Conservation (phyloP, 495 filamentous ascomycete species). For the Penicillium angulare region DNA sequence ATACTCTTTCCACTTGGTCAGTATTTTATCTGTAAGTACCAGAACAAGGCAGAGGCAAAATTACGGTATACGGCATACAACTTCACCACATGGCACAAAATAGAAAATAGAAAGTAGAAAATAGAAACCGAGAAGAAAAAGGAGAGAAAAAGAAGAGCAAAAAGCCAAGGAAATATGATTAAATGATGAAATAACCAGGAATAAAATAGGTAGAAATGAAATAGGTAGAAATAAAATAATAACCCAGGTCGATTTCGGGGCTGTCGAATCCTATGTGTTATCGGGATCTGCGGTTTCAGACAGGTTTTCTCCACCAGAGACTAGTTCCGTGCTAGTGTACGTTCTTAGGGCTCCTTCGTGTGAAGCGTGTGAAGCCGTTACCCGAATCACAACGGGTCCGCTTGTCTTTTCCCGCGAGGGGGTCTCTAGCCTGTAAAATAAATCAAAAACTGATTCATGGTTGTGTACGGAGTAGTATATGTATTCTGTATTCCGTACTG, state of each 20-base stretch:
- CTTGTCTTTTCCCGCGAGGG: conserved; percentile 1
- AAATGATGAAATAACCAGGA: background rate
- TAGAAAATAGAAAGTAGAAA: too few relatives aligned
- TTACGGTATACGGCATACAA: too few relatives aligned
- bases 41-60: too few relatives aligned
- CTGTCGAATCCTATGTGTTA: conserved; percentile 9
- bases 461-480: background rate
- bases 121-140: too few relatives aligned
- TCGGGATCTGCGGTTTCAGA: conserved; percentile 18
- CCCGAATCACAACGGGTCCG: background rate
- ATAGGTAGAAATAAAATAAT: background rate
- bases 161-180: too few relatives aligned
- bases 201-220: background rate
- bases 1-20: too few relatives aligned
- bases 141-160: too few relatives aligned
- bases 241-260: conserved; percentile 6
- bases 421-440: too few relatives aligned
- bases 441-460: too few relatives aligned
- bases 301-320: conserved; percentile 8
- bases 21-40: too few relatives aligned
- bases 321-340: conserved; percentile 7
- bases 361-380: background rate
- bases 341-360: conserved; percentile 14
- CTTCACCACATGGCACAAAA: too few relatives aligned
- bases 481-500: conserved; percentile 1